A percentile compares a stretch with the other conserved stretches of the same genome.
These are phyloP conservation scores for Stagonosporopsis cucurbitacearum DNA, from an alignment of 2,329 filamentous ascomycete species.

Conservation along the genomic window DNA sequence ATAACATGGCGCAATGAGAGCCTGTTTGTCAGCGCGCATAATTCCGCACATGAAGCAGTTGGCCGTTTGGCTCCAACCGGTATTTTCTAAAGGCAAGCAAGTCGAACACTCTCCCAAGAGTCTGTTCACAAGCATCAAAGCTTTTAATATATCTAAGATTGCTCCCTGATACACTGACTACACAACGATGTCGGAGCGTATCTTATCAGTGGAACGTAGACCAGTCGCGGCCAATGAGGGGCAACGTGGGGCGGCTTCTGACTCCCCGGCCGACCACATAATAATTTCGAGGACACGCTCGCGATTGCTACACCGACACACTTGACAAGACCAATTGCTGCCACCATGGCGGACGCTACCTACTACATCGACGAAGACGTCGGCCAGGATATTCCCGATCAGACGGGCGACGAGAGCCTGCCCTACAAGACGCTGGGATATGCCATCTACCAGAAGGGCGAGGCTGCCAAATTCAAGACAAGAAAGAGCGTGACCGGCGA, in stretches of 20 bases:
- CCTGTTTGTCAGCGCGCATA: constrained; percentile 15
- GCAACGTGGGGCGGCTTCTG: constrained; percentile 28
- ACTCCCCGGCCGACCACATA: constrained; percentile 28
- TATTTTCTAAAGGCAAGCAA: not conserved
- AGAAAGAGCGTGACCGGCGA: constrained; percentile 60
- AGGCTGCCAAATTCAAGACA: constrained; percentile 68
- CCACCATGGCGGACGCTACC: constrained; percentile 49
- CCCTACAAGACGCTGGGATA: constrained; percentile 83
- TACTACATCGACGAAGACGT: constrained; percentile 83
- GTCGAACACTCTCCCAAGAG: not conserved
- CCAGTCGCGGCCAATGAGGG: constrained; percentile 35
- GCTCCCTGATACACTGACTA: not conserved
- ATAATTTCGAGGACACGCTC: constrained; percentile 36
- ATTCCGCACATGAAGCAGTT: constrained; percentile 6
- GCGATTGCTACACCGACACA: constrained; percentile 25
- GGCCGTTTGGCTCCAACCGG: constrained; percentile 15
- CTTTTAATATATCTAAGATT: not conserved
- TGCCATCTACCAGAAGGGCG: constrained; percentile 75
- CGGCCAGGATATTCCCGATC: constrained; percentile 71
- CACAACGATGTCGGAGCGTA: constrained; percentile 5
- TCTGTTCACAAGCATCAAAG: not conserved
- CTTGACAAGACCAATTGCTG: constrained; percentile 33
- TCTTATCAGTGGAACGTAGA: constrained; percentile 18
- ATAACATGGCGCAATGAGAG: constrained; percentile 7
- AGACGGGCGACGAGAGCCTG: constrained; percentile 71